Percentiles rank a stretch among this genome's conserved stretches.
Evolutionary conservation across 1,139 yeast species (phyloP).

Genomic region (Sporopachydermia cereana): DNA sequence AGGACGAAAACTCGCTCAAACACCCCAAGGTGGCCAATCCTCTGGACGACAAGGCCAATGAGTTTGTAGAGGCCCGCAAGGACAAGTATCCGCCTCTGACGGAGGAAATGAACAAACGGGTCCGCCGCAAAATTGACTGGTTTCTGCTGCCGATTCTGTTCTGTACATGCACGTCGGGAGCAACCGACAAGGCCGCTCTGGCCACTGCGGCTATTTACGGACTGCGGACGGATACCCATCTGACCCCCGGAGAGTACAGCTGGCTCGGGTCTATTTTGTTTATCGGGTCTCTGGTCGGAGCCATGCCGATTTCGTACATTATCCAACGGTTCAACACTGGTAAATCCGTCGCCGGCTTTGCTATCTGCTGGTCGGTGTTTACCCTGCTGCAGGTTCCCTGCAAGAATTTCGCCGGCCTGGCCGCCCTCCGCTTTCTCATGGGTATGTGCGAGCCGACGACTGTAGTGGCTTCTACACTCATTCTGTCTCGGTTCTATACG

Average conservation of each 20-base stretch:
- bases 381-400: conserved; percentile 10
- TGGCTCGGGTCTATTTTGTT: conserved; percentile 30
- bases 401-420: conserved; percentile 9
- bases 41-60: not conserved
- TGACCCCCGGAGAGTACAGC: conserved; percentile 32
- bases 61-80: not conserved
- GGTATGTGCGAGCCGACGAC: conserved; percentile 12
- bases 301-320: not conserved
- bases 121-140: conserved; percentile 26
- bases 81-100: conserved; percentile 9
- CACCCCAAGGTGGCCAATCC: too few relatives aligned
- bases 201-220: conserved; percentile 36
- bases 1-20: too few relatives aligned
- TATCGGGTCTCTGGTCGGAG: not conserved
- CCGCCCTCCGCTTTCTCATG: conserved; percentile 10
- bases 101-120: conserved; percentile 21
- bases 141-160: conserved; percentile 26
- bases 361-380: conserved; percentile 11
- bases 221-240: conserved; percentile 24
- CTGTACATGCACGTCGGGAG: conserved; percentile 28
- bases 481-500: not conserved
- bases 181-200: conserved; percentile 33
- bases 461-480: conserved; percentile 10
- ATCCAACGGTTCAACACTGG: not conserved
- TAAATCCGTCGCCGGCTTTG: conserved; percentile 8